Evolutionary conservation across 345 rosid genomes (phyloP).

Genomic region (Eucalyptus sp.): DNA sequence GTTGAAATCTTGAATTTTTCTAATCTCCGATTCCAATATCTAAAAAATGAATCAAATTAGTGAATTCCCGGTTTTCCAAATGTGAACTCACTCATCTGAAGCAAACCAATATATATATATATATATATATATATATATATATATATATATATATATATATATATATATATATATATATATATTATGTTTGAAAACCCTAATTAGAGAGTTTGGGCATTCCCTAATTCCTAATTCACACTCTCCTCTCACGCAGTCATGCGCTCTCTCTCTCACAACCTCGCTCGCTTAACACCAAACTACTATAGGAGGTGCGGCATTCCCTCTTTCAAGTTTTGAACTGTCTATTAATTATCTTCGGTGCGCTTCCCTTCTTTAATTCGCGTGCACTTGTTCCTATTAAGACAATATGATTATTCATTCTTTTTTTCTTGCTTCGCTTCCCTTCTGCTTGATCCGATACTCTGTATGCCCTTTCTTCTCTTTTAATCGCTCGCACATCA

Average conservation of each 20-base stretch:
- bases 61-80: too few species aligned
- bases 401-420: not conserved
- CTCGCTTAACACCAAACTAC: not conserved
- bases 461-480: not conserved
- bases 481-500: not conserved
- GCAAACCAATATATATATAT: too few species aligned
- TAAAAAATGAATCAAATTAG: too few species aligned
- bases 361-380: not conserved
- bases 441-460: not conserved
- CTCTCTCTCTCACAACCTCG: not conserved
- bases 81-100: too few species aligned
- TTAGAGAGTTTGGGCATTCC: not conserved
- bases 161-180: too few species aligned
- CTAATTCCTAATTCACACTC: not conserved
- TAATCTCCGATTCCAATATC: too few species aligned
- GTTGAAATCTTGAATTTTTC: too few species aligned
- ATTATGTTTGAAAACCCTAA: too few species aligned
- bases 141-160: too few species aligned
- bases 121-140: too few species aligned
- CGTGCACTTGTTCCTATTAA: not conserved
- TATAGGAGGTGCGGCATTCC: not conserved
- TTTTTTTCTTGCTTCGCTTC: not conserved
- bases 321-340: not conserved
- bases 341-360: not conserved
- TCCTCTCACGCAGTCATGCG: not conserved